Evolutionary conservation across 192 early-diverging fungal species (phyloP).

Genomic region (Gigaspora rosea): DNA sequence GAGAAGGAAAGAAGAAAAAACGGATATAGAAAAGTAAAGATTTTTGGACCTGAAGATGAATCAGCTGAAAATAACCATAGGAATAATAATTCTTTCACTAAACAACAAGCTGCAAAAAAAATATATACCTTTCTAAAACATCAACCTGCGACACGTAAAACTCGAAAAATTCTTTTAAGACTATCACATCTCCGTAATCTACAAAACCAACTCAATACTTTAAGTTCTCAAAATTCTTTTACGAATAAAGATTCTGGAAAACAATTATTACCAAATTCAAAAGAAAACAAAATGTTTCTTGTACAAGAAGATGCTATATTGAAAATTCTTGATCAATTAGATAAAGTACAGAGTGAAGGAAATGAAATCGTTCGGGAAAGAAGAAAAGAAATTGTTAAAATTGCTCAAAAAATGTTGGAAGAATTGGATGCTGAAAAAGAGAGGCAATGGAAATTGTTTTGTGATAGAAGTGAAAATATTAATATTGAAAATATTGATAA

Average conservation of each 20-base stretch:
- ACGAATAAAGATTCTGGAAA: neutral
- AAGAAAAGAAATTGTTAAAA: slow-evolving; percentile 15
- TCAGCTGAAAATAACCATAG: no score
- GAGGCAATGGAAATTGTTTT: slow-evolving; percentile 1
- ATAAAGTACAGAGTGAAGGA: slow-evolving; percentile 10
- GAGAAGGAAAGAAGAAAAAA: no score
- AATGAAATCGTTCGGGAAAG: neutral
- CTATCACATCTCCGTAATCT: neutral
- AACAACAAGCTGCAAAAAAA: neutral
- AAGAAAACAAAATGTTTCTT: slow-evolving; percentile 3
- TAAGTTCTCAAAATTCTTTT: neutral
- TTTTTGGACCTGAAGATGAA: no score
- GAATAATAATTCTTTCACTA: neutral
- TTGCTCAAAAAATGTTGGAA: slow-evolving; percentile 7
- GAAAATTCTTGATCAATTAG: slow-evolving; percentile 12
- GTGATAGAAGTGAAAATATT: neutral
- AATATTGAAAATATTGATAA: no score
- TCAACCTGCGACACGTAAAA: neutral
- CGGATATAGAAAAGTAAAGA: no score
- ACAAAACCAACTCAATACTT: neutral
- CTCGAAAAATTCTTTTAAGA: neutral
- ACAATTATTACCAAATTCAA: slow-evolving; percentile 10
- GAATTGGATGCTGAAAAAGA: slow-evolving; percentile 13
- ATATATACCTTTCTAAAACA: neutral
- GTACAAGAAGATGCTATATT: slow-evolving; percentile 1